Evolutionary conservation across 768 basidiomycete species (phyloP), one percentile per base, ranked within the genome.

Genomic region (Pleurotus pulmonarius): DNA sequence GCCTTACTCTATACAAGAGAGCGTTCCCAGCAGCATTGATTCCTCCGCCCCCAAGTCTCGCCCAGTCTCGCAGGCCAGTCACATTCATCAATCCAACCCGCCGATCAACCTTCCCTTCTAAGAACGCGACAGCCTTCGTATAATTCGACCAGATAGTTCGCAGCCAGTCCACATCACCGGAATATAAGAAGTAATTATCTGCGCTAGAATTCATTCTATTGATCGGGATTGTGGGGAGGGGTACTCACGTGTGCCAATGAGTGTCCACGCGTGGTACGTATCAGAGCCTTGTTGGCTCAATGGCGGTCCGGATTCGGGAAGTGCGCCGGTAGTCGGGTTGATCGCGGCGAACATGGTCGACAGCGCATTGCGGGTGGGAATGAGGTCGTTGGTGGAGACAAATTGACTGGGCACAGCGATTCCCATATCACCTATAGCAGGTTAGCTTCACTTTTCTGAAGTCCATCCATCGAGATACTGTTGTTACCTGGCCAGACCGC

Each of bases 321-420:
- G 70, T 0, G 82, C 81, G 5, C 83, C 83, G 0, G 81, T 84
- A 13, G 25, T 61, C 0, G 82, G 76, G 54, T 83, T 74, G 56
- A 81, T 78, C 2, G 73, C 73, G 2, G 80, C 70, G 60, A 83
- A 83, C 81, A 83, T 82, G 1, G 82, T 84, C 1, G 78, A 74
- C 3, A 85, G 72, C 0, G 83, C 82, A 58, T 83, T 84, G 15
- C 75, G 71, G 0, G 82, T 82, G 0, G 82, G 78, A 1, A 82
- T 57, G 3, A 85, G 74, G 59, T 84, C 83, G 59, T 80, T 80
- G 0, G 83, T 85, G 0, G 82, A 83, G 0, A 85, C 83, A 58
- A 85, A 84, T 61, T 81, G 78, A 1, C 82, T 76, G 0, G 83
- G 81, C 6, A 83, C 82, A 0, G 82, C 83, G 34, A 85, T 81